phyloP scores from a whole-genome alignment of 164 flowering plant species.

The Tinospora cordifolia region DNA sequence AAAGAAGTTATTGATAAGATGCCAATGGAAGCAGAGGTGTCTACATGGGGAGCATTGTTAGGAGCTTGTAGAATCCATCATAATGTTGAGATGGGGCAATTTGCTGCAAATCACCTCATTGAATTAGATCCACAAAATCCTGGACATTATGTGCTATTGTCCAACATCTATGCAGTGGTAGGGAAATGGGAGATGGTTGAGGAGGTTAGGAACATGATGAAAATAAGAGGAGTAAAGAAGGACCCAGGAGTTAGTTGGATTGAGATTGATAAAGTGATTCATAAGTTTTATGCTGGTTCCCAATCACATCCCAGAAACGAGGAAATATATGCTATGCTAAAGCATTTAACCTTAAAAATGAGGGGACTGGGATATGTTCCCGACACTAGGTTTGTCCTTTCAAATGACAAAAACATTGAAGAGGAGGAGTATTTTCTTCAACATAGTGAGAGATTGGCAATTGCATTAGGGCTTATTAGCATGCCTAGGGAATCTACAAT shows the following conservation, averaged over 20 bases:
- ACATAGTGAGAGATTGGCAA: conserved; percentile 23
- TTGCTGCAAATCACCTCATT: conserved; percentile 19
- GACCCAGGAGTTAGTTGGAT: conserved; percentile 26
- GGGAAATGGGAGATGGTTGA: conserved; percentile 24
- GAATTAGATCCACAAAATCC: conserved; percentile 24
- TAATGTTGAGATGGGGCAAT: conserved; percentile 16
- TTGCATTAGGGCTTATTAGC: conserved; percentile 23
- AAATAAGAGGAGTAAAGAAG: conserved; percentile 19
- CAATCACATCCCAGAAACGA: conserved; percentile 12
- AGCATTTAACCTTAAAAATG: conserved; percentile 13
- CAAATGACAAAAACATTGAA: conserved; percentile 14
- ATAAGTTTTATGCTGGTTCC: conserved; percentile 19
- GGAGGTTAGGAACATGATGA: conserved; percentile 19
- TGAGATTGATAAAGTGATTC: conserved; percentile 15
- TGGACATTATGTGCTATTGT: conserved; percentile 21
- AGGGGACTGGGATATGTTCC: conserved; percentile 21
- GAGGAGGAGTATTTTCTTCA: conserved; percentile 22
- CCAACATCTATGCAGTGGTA: conserved; percentile 19
- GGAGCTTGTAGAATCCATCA: conserved; percentile 19
- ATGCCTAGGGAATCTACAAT: conserved; percentile 18
- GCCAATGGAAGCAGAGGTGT: conserved; percentile 21
- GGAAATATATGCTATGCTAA: conserved; percentile 14
- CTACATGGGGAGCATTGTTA: conserved; percentile 25
- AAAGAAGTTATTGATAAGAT: conserved; percentile 20
- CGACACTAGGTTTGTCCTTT: conserved; percentile 21